Base-by-base conservation (phyloP, 2,329 filamentous ascomycete genomes). In the Fusarium torulosum region DNA sequence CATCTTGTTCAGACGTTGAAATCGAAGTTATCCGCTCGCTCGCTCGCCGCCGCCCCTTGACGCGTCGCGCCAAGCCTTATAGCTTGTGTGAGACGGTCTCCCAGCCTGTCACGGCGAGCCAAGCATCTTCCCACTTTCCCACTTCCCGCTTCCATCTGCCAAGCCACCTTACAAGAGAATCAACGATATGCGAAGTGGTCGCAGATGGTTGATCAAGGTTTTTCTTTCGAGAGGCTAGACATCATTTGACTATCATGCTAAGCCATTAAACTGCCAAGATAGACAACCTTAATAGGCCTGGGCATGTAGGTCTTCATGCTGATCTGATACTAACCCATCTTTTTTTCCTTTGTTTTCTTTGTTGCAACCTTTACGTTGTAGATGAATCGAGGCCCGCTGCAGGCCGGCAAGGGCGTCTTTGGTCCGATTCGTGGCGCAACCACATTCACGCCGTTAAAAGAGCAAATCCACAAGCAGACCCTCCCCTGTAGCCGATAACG, bases 31-130 rank as follows among this genome's bases (percentile, higher is more conserved):
- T 55, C 23, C 56, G 53, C 59, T 57, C 41, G 53, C 59, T 57
- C 27, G 27, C 27, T 29, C 27, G 27, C 27, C 27, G 27, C 27
- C 27, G 53, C 59, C 58, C 59, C 61, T 67, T 67, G 69, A 71
- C 71, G 71, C 71, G 69, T 73, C 63, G 53, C 42, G 57, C 66
- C 52, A 55, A 62, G 57, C 66, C 38, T 59, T 59, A 45, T 23
- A 50, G 31, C 53, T 59, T 64, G 45, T 53, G 41, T 64, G 52
- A 43, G 44, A 63, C 57, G 19, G 59, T 41, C 58, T 65, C 47
- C 27, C 33, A 35, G 21, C 59, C 59, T 53, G 42, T 65, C 43
- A 49, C 62, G 21, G 42, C 40, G 38, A 45, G 59, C 44, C 55
- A 66, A 66, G 55, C 47, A 60, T 20, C 43, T 60, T 67, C 61